phyloP scores from a whole-genome alignment of 1,284 basidiomycete species.

The Laetiporus sulphureus region DNA sequence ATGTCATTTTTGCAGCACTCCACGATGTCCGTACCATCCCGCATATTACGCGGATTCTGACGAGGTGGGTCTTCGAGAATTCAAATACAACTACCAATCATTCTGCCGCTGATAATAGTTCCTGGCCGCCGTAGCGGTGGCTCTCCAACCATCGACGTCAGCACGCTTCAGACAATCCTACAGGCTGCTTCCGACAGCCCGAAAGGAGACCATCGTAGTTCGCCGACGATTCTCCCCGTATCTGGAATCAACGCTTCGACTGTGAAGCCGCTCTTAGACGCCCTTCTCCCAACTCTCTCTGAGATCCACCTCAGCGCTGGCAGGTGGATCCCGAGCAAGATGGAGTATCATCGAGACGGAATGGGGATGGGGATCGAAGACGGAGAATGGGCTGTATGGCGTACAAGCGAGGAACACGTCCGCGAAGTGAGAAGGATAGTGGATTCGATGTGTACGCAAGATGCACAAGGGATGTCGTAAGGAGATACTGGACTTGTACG shows the following conservation, averaged over 20 bases:
- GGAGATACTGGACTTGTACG: too few relatives aligned
- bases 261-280: conserved; percentile 37
- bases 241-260: conserved; percentile 62
- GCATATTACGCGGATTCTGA: conserved; percentile 67
- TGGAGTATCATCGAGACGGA: conserved; percentile 42
- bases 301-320: conserved; percentile 74
- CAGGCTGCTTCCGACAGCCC: conserved; percentile 6
- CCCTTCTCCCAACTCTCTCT: conserved; percentile 47
- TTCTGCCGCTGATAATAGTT: neutral
- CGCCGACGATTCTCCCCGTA: conserved; percentile 55
- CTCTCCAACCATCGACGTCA: too few relatives aligned
- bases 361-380: conserved; percentile 63
- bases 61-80: conserved; percentile 42
- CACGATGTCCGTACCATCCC: conserved; percentile 44
- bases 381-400: conserved; percentile 63
- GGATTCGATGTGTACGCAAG: conserved; percentile 6
- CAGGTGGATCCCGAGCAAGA: conserved; percentile 45
- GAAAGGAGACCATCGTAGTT: conserved; percentile 5
- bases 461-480: too few relatives aligned
- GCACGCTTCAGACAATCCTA: conserved; percentile 38
- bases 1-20: conserved; percentile 37
- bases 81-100: neutral
- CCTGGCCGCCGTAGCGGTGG: neutral
- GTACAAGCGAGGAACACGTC: conserved; percentile 46
- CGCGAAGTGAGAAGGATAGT: conserved; percentile 40